Evolutionary conservation across 345 rosid genomes (phyloP), one percentile per base, ranked within the genome.

Genomic region (Kandelia obovata): DNA sequence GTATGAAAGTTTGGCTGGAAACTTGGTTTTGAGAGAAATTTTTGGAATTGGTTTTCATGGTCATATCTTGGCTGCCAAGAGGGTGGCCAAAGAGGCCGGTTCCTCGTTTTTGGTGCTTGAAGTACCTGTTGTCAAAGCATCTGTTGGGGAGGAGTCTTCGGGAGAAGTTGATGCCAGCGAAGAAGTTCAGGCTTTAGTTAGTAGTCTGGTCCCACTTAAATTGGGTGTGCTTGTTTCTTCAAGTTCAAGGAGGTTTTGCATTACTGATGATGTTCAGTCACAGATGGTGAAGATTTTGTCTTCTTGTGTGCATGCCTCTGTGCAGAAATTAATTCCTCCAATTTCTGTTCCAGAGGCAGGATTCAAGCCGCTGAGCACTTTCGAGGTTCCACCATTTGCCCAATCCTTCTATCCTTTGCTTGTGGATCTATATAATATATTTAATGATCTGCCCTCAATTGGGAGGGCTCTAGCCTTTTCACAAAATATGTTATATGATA

Each of bases 41-140:
- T 95, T 92, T 58, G 97, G 97, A 71, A 75, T 82, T 58, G 77
- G 92, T 71, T 90, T 87, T 65, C 83, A 95, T 63, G 97, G 90
- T 5, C 90, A 92, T 82, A 43, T 92, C 62, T 77, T 87, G 75
- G 86, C 90, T 73, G 93, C 99, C 53, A 88, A 82, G 81, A 75
- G 71, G 52, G 93, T 80, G 1, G 96, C 97, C 9, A 65, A 47
- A 66, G 96, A 95, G 84, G 89, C 88, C 70, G 96, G 93, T 69
- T 95, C 93, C 0, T 75, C 85, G 2, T 95, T 92, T 77, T 43
- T 88, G 79, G 69, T 84, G 64, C 85, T 95, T 6, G 96, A 95
- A 72, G 84, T 98, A 17, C 84, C 96, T 0, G 74, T 77, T 73
- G 81, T 84, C 55, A 75, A 72, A 55, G 71, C 61, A 21, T 59